A percentile compares a stretch with the other conserved stretches of the same genome.
phyloP scores from a whole-genome alignment of 2,329 filamentous ascomycete genomes.

The Hypoxylon sp. region DNA sequence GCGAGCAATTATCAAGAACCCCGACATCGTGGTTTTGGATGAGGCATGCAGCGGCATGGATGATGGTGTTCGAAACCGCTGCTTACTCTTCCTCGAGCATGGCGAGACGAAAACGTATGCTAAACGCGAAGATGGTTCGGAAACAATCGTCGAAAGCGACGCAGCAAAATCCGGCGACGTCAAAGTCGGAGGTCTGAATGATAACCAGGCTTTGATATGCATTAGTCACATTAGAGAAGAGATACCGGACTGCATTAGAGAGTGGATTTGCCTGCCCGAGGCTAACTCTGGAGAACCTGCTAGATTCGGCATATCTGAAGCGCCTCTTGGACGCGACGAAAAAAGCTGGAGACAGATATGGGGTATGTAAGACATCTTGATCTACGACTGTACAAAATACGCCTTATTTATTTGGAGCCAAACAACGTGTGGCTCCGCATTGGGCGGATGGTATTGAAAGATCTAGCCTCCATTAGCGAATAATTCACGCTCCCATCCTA shows the following conservation, averaged over 20 bases:
- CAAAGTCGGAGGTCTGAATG: conserved; percentile 71
- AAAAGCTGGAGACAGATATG: conserved; percentile 76
- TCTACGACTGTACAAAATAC: conserved; percentile 1
- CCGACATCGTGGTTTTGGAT: conserved; percentile 86
- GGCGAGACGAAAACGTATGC: conserved; percentile 67
- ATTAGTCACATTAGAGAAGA: conserved; percentile 94
- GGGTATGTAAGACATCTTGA: conserved; percentile 56
- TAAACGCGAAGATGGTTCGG: conserved; percentile 50
- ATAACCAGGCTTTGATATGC: conserved; percentile 85
- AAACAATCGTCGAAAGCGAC: conserved; percentile 61
- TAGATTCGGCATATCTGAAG: conserved; percentile 73
- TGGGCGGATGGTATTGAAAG: background rate
- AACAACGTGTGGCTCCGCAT: background rate
- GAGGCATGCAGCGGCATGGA: conserved; percentile 92
- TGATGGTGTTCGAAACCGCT: conserved; percentile 84
- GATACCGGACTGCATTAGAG: conserved; percentile 83
- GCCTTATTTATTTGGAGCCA: background rate
- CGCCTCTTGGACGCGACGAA: conserved; percentile 69
- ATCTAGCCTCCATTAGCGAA: conserved; percentile 1
- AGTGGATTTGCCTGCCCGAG: conserved; percentile 90
- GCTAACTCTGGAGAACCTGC: conserved; percentile 72
- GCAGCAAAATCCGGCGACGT: conserved; percentile 60
- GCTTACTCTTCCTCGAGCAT: conserved; percentile 80
- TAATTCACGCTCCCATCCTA: background rate
- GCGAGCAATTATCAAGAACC: conserved; percentile 81